Evolutionary conservation across 2,329 filamentous ascomycete species (phyloP), one percentile per base, ranked within the genome.

Genomic region (Ceratocystis cacaofunesta): DNA sequence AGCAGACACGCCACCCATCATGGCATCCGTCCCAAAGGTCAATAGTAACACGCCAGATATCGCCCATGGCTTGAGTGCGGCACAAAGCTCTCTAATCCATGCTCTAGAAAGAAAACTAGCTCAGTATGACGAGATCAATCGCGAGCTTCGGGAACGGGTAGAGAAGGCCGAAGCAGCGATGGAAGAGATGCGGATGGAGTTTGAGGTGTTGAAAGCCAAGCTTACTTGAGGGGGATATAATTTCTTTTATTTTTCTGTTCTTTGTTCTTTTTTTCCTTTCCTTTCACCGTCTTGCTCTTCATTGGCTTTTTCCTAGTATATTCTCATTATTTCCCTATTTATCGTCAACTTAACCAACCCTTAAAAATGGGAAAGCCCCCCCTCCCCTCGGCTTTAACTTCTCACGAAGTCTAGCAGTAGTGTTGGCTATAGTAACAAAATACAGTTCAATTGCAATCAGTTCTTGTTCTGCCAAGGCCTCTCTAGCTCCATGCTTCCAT

Each of bases 151-250:
- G 15, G 22, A 22, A 25, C 46, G 61, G 8, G 63, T 65, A 15
- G 65, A 66, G n/a, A 63, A 44, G 25, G 62, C 62, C 7, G 62
- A 58, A 30, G 62, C 50, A 17, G 63, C 50, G 12, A 67, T 58
- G 43, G 44, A 60, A 12, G 65, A 62, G 44, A 67, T 67, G 63
- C 63, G 63, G 5, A 57, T 44, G n/a, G 66, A 67, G 22, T 62
- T 67, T 43, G 61, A 61, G 1, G 52, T 63, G 28, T 15, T 67
- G n/a, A 65, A 63, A 32, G 61, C 60, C 7, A 43, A 55, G 50
- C 41, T 67, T 46, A 6, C 44, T 19, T 67, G 61, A 60, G 36
- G 36, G 50, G 10, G 30, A 28, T 3, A 1, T n/a, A 50, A 5
- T 15, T 12, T 8, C 17, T 1, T 61, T 50, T 28, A 22, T 43